Conservation (phyloP, 305 asterid species). For the Ilex paraguariensis region DNA sequence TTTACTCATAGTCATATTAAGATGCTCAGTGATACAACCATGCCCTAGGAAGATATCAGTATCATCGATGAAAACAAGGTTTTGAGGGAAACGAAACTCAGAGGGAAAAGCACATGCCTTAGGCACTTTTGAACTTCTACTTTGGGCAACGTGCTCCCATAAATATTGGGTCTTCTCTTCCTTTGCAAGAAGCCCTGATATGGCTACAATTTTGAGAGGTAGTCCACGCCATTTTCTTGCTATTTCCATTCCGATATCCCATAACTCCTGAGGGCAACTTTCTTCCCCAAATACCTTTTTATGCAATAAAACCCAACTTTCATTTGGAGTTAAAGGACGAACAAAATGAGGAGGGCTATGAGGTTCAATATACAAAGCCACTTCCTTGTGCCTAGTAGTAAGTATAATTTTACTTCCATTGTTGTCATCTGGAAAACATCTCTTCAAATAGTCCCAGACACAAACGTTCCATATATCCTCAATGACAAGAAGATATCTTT, state of each 20-base stretch:
- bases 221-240: constrained; percentile 15
- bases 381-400: constrained; percentile 6
- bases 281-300: constrained; percentile 5
- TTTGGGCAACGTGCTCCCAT: constrained; percentile 6
- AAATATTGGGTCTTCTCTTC: not conserved
- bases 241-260: constrained; percentile 8
- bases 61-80: too few species aligned
- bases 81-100: too few species aligned
- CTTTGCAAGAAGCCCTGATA: constrained; percentile 14
- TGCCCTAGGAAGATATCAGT: too few species aligned
- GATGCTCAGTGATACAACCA: too few species aligned
- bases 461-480: constrained; percentile 23
- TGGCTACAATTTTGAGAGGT: constrained; percentile 14
- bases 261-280: constrained; percentile 3
- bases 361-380: not conserved
- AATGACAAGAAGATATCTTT: constrained; percentile 16
- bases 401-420: constrained; percentile 20
- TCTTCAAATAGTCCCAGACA: constrained; percentile 11
- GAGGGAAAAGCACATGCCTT: too few species aligned
- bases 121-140: constrained; percentile 1
- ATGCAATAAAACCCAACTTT: constrained; percentile 14
- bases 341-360: not conserved
- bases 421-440: constrained; percentile 8
- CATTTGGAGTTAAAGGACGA: not conserved
- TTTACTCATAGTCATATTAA: too few species aligned